These are phyloP conservation scores for Picochlorum sp. DNA, from an alignment of 139 green algal species.

Conservation along the genomic window DNA sequence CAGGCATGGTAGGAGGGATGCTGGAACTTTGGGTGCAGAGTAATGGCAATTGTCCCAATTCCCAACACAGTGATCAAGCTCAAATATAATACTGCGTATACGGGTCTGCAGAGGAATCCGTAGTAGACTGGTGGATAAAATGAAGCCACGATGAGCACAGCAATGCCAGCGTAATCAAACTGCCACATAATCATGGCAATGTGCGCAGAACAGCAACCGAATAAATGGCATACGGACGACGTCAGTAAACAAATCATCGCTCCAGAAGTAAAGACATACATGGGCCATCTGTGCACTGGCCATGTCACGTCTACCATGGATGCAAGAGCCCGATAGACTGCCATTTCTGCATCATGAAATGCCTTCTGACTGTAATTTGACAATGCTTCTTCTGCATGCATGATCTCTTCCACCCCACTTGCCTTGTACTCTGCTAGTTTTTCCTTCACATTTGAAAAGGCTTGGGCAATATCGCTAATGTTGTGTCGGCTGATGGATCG, in stretches of 20 bases:
- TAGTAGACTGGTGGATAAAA: constrained; percentile 94
- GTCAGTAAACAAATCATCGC: constrained; percentile 84
- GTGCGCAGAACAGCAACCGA: constrained; percentile 74
- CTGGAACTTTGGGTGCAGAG: constrained; percentile 62
- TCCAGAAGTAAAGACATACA: constrained; percentile 79
- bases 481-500: constrained; percentile 14
- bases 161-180: constrained; percentile 93
- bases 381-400: background rate
- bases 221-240: constrained; percentile 76
- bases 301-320: constrained; percentile 5
- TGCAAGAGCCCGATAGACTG: background rate
- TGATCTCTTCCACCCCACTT: background rate
- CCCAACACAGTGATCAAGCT: constrained; percentile 54
- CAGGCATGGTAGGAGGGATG: constrained; percentile 44
- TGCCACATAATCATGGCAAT: constrained; percentile 62
- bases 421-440: background rate
- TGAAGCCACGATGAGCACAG: constrained; percentile 86
- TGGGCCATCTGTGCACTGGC: constrained; percentile 25
- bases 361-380: background rate
- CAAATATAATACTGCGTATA: constrained; percentile 69
- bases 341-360: constrained; percentile 2
- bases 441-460: background rate
- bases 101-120: constrained; percentile 79
- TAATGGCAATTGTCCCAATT: constrained; percentile 51
- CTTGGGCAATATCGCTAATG: constrained; percentile 12